Conservation (phyloP, 768 basidiomycete genomes). For the Pisolithus sp. region DNA sequence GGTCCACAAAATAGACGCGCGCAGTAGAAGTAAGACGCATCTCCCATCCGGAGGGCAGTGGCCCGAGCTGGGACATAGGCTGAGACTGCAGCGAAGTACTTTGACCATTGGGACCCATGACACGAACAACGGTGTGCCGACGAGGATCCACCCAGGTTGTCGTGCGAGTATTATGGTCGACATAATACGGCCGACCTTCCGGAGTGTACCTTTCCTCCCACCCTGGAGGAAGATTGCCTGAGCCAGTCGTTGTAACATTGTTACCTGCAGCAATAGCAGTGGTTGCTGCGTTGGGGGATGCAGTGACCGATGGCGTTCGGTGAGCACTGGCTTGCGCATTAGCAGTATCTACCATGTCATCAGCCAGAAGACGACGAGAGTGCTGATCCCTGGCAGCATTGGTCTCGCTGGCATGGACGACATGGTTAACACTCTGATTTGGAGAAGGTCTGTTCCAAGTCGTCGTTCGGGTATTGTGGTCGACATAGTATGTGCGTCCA, state of each 20-base stretch:
- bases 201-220: constrained; percentile 99
- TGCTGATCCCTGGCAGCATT: constrained; percentile 85
- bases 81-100: constrained; percentile 87
- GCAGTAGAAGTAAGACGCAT: constrained; percentile 99
- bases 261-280: constrained; percentile 46
- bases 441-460: constrained; percentile 94
- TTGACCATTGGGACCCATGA: constrained; percentile 91
- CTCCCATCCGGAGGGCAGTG: constrained; percentile 97
- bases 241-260: constrained; percentile 60
- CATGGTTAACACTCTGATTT: constrained; percentile 67
- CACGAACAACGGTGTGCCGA: constrained; percentile 92
- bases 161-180: constrained; percentile 98
- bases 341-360: constrained; percentile 76
- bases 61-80: constrained; percentile 93
- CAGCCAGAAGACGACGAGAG: constrained; percentile 74
- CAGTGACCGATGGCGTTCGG: constrained; percentile 31
- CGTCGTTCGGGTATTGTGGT: constrained; percentile 95
- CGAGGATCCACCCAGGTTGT: constrained; percentile 99
- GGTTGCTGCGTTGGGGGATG: constrained; percentile 30
- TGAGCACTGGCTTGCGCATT: constrained; percentile 38
- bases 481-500: constrained; percentile 95
- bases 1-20: constrained; percentile 98
- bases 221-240: constrained; percentile 87
- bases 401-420: constrained; percentile 67
- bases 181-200: constrained; percentile 97